Base-by-base conservation (phyloP, 441 rosid genomes). In the Metrosideros polymorpha region DNA sequence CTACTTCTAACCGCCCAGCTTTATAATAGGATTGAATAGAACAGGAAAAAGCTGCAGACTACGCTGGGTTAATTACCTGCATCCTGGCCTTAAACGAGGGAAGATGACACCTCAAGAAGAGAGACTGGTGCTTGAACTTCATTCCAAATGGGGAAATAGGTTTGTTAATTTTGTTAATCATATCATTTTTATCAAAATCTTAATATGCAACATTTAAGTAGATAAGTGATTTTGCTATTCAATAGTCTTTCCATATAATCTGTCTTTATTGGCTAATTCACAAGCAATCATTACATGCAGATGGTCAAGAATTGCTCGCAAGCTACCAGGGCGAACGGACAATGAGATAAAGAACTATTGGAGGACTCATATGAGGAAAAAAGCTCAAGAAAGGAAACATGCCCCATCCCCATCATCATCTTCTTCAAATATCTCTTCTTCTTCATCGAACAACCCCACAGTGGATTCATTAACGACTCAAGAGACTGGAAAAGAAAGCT, bases 31-130 rank as follows among this genome's bases (percentile, higher is more conserved):
- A 92, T 93, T 98, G 92, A 98, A 95, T 92, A 92, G 99, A 93
- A 96, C 98, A 84, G 99, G 99, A 83, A 98, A 98, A 90, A 96
- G 99, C 93, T 98, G 99, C 96, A 93, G 99, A 93, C 91, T 98
- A 45, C 93, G 99, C 19, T 98, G 99, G 99, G 98, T 96, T 93
- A 98, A 98, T 85, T 98, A 98, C 91, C 94, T 98, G 52, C 99
- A 96, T 84, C 99, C 99, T 82, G 99, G 98, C 84, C 98, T 98
- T 42, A 96, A 95, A 91, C 92, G 94, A 27, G 96, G 98, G 53
- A 96, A 98, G 94, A 95, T 98, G 98, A 91, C 98, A 0, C 93
- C 97, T 32, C 98, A 95, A 63, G 99, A 98, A 90, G 99, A 98
- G 89, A 91, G 90, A 87, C 96, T 95, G 32, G 96, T 98, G 88